phyloP scores from a whole-genome alignment of 176 grass and related monocot species.

The Bromus sterilis region DNA sequence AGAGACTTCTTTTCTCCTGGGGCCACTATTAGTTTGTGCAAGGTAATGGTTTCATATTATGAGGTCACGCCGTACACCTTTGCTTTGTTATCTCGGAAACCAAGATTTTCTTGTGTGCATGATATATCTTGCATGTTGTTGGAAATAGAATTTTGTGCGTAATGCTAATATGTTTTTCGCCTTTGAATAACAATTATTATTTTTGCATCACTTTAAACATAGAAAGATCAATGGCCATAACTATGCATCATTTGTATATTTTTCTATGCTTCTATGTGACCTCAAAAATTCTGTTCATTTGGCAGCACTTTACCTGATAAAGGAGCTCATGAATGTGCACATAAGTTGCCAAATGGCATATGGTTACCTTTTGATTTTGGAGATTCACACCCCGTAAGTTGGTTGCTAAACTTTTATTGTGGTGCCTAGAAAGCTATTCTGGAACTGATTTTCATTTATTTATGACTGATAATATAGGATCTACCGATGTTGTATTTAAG shows the following conservation, averaged over 20 bases:
- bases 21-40: conserved; percentile 71
- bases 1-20: conserved; percentile 89
- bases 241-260: not conserved
- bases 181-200: not conserved
- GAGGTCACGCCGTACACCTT: not conserved
- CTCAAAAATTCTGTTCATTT: not conserved
- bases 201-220: not conserved
- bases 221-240: not conserved
- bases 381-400: conserved; percentile 83
- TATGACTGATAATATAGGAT: conserved; percentile 45
- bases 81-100: not conserved
- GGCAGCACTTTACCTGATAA: conserved; percentile 65
- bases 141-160: not conserved
- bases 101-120: not conserved
- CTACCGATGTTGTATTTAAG: conserved; percentile 63
- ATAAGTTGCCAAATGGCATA: conserved; percentile 61
- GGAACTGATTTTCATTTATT: not conserved
- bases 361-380: conserved; percentile 88
- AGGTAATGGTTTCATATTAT: conserved; percentile 41
- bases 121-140: not conserved
- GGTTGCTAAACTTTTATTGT: conserved; percentile 7
- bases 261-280: not conserved
- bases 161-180: not conserved
- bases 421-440: not conserved
- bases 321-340: conserved; percentile 62